Evolutionary conservation across 352 stramenopile genomes (phyloP).

Genomic region (Phytophthora pisi): DNA sequence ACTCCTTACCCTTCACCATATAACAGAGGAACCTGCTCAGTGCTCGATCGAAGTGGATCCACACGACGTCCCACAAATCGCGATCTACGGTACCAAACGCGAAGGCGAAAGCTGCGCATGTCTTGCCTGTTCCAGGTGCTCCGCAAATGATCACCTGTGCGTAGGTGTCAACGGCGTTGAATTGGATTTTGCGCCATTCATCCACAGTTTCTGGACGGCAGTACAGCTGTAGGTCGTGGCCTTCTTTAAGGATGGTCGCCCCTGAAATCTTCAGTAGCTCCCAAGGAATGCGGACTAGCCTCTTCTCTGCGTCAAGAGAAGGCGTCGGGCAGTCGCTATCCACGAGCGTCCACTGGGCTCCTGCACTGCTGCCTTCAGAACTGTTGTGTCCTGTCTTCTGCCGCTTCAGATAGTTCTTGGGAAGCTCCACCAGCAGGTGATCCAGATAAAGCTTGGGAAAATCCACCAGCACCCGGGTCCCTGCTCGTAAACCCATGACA

Average conservation of each 20-base stretch:
- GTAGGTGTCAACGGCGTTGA: background rate
- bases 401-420: too few relatives aligned
- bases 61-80: background rate
- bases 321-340: background rate
- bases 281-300: background rate
- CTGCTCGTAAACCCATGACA: too few relatives aligned
- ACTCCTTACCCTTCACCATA: background rate
- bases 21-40: background rate
- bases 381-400: too few relatives aligned
- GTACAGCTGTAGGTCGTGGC: background rate
- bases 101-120: background rate
- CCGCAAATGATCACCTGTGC: background rate
- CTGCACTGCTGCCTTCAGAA: background rate
- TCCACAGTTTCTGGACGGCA: background rate
- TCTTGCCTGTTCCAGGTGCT: background rate
- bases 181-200: background rate
- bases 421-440: too few relatives aligned
- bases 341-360: background rate
- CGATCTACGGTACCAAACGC: background rate
- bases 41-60: background rate
- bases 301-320: background rate
- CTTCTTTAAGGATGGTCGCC: background rate
- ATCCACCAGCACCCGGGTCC: too few relatives aligned
- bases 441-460: too few relatives aligned
- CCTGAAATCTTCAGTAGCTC: background rate